Conservation (phyloP, 1,284 basidiomycete species). For the Taiwanofungus camphoratus region DNA sequence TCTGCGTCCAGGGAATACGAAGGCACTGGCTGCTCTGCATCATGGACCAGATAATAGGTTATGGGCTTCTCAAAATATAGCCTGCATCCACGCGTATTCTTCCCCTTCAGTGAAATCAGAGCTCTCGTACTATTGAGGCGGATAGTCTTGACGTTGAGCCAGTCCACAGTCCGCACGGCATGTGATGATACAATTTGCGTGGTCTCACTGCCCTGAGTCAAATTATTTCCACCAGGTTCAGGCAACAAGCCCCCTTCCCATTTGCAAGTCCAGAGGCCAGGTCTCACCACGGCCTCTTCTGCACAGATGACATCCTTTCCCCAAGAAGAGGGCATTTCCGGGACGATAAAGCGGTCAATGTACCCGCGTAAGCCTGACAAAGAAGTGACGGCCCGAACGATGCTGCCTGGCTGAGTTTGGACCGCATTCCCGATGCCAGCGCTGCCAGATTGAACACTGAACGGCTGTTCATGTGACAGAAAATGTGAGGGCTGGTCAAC, state of each 20-base stretch:
- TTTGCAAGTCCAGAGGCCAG: conserved; percentile 33
- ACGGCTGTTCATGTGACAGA: conserved; percentile 1
- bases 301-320: conserved; percentile 23
- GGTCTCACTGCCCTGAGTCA: background rate
- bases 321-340: conserved; percentile 48
- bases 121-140: conserved; percentile 31
- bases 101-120: conserved; percentile 37
- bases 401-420: background rate
- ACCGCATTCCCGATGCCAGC: background rate
- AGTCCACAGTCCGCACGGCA: conserved; percentile 10
- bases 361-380: conserved; percentile 44
- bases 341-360: conserved; percentile 37
- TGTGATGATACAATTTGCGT: background rate
- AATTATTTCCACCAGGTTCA: conserved; percentile 23
- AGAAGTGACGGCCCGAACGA: conserved; percentile 30
- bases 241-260: conserved; percentile 29
- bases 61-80: conserved; percentile 54
- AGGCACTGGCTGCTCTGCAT: conserved; percentile 14
- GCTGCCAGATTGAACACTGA: background rate
- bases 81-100: conserved; percentile 60
- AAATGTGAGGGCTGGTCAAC: conserved; percentile 26
- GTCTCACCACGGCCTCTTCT: conserved; percentile 8
- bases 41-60: conserved; percentile 32
- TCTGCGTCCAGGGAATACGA: conserved; percentile 25
- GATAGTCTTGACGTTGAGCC: conserved; percentile 25